phyloP scores from a whole-genome alignment of 768 basidiomycete genomes.

The Boletus sensibilis region DNA sequence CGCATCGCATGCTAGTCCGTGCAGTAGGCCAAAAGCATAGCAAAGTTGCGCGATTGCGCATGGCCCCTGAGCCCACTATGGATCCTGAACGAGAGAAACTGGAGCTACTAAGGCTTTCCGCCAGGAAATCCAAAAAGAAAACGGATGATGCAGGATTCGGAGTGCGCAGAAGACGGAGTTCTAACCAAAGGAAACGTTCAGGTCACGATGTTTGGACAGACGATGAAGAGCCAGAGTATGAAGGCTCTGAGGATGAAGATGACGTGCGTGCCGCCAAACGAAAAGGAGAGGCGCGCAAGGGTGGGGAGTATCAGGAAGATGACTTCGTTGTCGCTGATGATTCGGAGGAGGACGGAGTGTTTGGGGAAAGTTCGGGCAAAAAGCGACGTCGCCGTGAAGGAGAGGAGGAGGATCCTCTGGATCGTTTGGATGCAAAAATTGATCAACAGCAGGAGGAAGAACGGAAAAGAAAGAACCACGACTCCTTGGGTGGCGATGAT shows the following conservation, averaged over 20 bases:
- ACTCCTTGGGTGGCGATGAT: constrained; percentile 34
- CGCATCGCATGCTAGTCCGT: constrained; percentile 84
- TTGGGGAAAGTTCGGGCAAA: constrained; percentile 35
- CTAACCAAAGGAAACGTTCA: constrained; percentile 40
- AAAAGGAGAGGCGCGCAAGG: constrained; percentile 47
- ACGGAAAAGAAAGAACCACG: constrained; percentile 41
- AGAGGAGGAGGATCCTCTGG: constrained; percentile 58
- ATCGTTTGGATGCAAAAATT: constrained; percentile 70
- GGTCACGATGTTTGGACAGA: constrained; percentile 61
- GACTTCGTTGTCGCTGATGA: constrained; percentile 82
- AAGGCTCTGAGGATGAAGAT: constrained; percentile 61
- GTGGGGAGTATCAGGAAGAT: constrained; percentile 78
- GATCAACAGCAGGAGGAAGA: constrained; percentile 53
- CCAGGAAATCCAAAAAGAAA: constrained; percentile 62
- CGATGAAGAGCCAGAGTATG: constrained; percentile 62
- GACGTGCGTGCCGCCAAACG: constrained; percentile 44
- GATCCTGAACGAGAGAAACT: constrained; percentile 75
- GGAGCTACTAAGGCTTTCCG: constrained; percentile 63
- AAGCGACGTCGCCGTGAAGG: constrained; percentile 41
- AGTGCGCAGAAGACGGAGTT: constrained; percentile 46
- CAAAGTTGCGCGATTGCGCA: constrained; percentile 74
- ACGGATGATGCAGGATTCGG: constrained; percentile 50
- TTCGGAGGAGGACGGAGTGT: constrained; percentile 59
- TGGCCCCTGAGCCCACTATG: constrained; percentile 73
- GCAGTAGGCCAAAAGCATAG: constrained; percentile 84